A percentile compares a stretch with the other conserved stretches of the same genome.
phyloP scores from a whole-genome alignment of 176 grass and related monocot genomes.

The Paspalum vaginatum region DNA sequence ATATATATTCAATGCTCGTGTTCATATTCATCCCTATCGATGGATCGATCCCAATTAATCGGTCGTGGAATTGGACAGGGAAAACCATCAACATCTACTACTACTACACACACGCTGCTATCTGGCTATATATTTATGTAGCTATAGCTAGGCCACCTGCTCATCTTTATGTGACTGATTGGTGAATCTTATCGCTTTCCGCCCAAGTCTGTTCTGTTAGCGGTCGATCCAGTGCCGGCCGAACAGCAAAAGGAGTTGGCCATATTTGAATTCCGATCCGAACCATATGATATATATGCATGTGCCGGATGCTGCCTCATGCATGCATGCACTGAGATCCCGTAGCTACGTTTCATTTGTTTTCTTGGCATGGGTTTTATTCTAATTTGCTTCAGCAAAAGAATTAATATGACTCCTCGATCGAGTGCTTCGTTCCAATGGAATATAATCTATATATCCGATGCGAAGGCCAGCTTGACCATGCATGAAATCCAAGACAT shows the following conservation, averaged over 20 bases:
- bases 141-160: conserved; percentile 29
- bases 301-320: no score
- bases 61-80: background rate
- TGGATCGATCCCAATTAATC: background rate
- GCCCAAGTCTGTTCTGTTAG: conserved; percentile 41
- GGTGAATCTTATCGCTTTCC: conserved; percentile 53
- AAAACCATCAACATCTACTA: conserved; percentile 37
- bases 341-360: background rate
- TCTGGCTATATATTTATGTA: background rate
- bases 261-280: conserved; percentile 44
- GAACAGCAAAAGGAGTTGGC: conserved; percentile 34
- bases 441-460: no score
- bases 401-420: conserved; percentile 5
- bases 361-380: background rate
- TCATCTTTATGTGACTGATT: conserved; percentile 57
- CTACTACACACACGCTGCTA: no score
- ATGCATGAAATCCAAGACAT: background rate
- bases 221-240: background rate
- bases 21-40: conserved; percentile 24
- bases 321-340: no score
- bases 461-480: no score
- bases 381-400: background rate
- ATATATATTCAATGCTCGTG: conserved; percentile 2
- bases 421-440: background rate
- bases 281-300: no score